Conservation (phyloP, 129 eudicot genomes). For the Chrysanthemum makinoi region DNA sequence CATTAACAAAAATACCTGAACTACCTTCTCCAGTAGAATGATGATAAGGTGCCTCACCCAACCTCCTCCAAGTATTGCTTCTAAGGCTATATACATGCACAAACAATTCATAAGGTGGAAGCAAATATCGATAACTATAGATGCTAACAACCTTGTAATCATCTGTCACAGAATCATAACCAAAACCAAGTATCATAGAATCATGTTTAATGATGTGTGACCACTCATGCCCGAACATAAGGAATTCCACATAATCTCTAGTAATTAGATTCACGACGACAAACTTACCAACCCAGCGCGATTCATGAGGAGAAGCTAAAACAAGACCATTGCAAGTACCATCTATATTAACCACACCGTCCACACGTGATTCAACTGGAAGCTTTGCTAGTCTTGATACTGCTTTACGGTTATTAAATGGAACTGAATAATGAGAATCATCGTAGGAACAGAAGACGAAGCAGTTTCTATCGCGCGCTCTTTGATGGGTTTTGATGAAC, state of each 20-base stretch:
- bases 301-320: background rate
- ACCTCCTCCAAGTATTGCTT: background rate
- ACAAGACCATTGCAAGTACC: constrained; percentile 2
- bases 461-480: background rate
- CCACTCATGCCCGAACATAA: background rate
- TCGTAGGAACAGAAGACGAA: background rate
- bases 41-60: background rate
- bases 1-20: background rate
- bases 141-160: constrained; percentile 1
- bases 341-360: background rate
- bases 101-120: background rate
- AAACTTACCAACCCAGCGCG: background rate
- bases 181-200: background rate
- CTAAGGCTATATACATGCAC: background rate
- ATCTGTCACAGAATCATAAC: background rate
- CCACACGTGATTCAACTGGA: background rate
- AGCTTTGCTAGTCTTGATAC: background rate
- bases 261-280: background rate
- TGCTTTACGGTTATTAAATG: background rate
- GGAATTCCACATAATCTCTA: background rate
- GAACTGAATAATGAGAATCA: background rate
- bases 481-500: background rate
- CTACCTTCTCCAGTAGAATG: background rate
- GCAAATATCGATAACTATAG: background rate
- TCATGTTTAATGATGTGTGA: background rate